Percentiles rank a stretch among this genome's conserved stretches.
These are phyloP conservation scores for Boletus rufocinnamomeus DNA, from an alignment of 768 basidiomycete species.

Conservation along the genomic window DNA sequence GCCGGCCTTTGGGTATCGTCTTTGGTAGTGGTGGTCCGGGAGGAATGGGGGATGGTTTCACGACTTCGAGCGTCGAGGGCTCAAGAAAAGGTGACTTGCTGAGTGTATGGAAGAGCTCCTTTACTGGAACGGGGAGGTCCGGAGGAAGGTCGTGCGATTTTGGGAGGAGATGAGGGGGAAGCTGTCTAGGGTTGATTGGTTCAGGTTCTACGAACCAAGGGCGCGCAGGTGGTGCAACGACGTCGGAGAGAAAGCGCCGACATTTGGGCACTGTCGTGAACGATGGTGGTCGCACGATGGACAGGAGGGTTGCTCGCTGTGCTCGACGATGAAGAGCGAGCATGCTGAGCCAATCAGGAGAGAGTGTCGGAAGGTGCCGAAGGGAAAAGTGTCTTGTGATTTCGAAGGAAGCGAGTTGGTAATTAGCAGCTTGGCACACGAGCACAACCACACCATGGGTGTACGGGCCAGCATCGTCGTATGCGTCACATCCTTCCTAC, in stretches of 20 bases:
- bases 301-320: conserved; percentile 6
- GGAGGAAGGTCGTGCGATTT: conserved; percentile 42
- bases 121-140: conserved; percentile 53
- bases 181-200: conserved; percentile 19
- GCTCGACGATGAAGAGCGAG: conserved; percentile 21
- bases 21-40: conserved; percentile 63
- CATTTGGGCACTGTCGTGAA: not conserved
- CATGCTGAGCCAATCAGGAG: conserved; percentile 19
- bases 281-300: not conserved
- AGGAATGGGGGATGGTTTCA: conserved; percentile 49
- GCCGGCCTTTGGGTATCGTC: conserved; percentile 56
- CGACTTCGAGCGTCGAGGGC: conserved; percentile 53
- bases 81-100: conserved; percentile 70
- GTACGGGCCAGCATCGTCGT: conserved; percentile 74
- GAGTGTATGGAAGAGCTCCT: conserved; percentile 58
- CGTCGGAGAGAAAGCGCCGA: conserved; percentile 16
- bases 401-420: not conserved
- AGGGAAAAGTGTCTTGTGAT: conserved; percentile 15
- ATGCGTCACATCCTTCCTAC: conserved; percentile 75
- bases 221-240: conserved; percentile 9
- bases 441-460: conserved; percentile 49
- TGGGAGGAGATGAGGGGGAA: conserved; percentile 31
- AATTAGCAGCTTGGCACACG: conserved; percentile 9
- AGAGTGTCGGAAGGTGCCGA: conserved; percentile 20
- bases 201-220: conserved; percentile 74